Evolutionary conservation across 1,284 basidiomycete genomes (phyloP).

Genomic region (Peniophora sp.): DNA sequence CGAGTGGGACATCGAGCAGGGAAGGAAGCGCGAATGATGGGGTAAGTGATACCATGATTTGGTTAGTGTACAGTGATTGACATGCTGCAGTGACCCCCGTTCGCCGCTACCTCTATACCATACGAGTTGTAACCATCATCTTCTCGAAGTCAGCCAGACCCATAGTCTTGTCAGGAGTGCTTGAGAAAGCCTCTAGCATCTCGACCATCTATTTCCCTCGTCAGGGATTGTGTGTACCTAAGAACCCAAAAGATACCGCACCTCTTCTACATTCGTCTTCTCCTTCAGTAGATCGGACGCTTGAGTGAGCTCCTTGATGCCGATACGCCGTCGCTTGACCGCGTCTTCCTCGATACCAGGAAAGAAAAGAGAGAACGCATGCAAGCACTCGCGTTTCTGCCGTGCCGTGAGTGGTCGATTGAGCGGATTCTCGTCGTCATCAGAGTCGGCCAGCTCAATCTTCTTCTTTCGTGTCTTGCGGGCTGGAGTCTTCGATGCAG

Average conservation of each 20-base stretch:
- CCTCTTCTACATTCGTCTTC: conserved; percentile 64
- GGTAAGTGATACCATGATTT: too few species aligned
- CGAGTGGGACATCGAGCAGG: conserved; percentile 6
- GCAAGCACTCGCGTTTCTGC: conserved; percentile 45
- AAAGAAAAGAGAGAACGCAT: conserved; percentile 64
- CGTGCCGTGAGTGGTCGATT: conserved; percentile 31
- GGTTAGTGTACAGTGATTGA: not conserved
- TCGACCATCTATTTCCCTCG: conserved; percentile 47
- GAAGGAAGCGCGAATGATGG: not conserved
- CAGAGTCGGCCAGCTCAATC: conserved; percentile 9
- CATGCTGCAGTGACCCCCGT: not conserved
- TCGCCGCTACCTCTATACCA: conserved; percentile 26
- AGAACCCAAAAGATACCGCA: conserved; percentile 20
- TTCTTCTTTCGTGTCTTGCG: conserved; percentile 4
- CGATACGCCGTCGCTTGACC: conserved; percentile 43
- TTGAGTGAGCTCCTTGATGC: conserved; percentile 54
- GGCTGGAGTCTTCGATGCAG: conserved; percentile 2
- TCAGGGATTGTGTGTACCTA: conserved; percentile 1
- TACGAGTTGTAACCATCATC: conserved; percentile 58
- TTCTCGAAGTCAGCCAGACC: conserved; percentile 57
- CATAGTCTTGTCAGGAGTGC: conserved; percentile 57
- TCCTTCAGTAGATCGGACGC: conserved; percentile 54
- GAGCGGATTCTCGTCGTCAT: conserved; percentile 7
- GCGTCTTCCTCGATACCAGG: conserved; percentile 34
- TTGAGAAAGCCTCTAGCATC: conserved; percentile 68